A percentile compares a stretch with the other conserved stretches of the same genome.
These are phyloP conservation scores for Lindgomyces ingoldianus DNA, from an alignment of 495 filamentous ascomycete species.

Conservation along the genomic window DNA sequence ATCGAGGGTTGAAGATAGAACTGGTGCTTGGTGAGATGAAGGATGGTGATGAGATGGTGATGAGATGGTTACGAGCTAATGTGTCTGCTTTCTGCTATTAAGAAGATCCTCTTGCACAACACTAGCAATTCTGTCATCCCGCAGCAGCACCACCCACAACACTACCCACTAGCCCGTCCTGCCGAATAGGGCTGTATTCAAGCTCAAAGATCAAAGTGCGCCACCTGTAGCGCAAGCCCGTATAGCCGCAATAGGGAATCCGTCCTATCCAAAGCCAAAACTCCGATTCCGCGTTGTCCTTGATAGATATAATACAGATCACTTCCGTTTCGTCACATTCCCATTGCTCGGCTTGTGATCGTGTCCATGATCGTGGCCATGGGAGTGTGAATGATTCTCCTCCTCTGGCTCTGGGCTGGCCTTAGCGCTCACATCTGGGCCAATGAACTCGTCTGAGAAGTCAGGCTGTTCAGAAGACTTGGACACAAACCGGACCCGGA, in stretches of 20 bases:
- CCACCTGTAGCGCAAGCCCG: not conserved
- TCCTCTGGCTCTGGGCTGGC: conserved; percentile 69
- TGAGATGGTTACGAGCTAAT: not conserved
- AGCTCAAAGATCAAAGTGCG: conserved; percentile 9
- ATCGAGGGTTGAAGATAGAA: not conserved
- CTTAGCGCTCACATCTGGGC: conserved; percentile 61
- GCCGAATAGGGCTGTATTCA: conserved; percentile 2
- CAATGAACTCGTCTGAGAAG: conserved; percentile 79
- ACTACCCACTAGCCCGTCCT: no score
- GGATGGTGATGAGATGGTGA: not conserved
- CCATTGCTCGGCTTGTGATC: conserved; percentile 46
- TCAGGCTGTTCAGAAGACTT: conserved; percentile 53
- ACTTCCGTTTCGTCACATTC: conserved; percentile 25
- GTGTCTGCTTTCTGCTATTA: not conserved
- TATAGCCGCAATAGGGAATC: conserved; percentile 1
- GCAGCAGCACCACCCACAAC: no score
- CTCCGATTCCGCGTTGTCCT: not conserved
- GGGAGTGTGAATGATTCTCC: conserved; percentile 41
- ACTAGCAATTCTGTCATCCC: not conserved
- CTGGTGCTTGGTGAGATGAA: not conserved
- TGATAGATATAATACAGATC: conserved; percentile 30
- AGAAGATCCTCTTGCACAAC: not conserved
- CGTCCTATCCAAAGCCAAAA: conserved; percentile 2
- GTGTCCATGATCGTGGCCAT: conserved; percentile 48
- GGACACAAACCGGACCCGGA: conserved; percentile 80